Percentiles rank a stretch among this genome's conserved stretches.
Conservation (phyloP, 1,284 basidiomycete species). For the Omphalotus olearius region DNA sequence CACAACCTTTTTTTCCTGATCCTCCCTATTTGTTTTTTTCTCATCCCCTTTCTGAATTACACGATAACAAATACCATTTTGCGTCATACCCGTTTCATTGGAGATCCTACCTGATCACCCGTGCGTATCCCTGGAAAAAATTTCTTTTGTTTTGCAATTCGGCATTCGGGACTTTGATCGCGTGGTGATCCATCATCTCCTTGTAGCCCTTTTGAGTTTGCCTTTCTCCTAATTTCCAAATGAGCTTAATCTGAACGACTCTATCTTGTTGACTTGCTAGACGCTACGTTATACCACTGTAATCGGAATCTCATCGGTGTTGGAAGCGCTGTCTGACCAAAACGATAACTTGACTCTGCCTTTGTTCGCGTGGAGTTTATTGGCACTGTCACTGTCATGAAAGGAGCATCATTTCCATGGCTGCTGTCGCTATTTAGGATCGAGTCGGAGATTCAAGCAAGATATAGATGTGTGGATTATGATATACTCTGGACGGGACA, state of each 20-base stretch:
- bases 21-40: conserved; percentile 6
- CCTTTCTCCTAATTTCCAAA: not conserved
- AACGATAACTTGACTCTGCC: conserved; percentile 94
- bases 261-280: conserved; percentile 26
- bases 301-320: conserved; percentile 60
- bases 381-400: conserved; percentile 40
- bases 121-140: not conserved
- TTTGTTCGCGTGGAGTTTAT: conserved; percentile 83
- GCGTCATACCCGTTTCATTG: not conserved
- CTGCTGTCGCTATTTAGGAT: no score
- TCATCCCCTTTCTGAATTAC: not conserved
- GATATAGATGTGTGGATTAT: no score
- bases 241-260: not conserved
- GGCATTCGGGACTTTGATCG: not conserved
- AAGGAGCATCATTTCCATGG: not conserved
- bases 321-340: conserved; percentile 88
- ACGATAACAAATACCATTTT: conserved; percentile 6
- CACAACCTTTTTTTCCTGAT: no score
- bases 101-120: not conserved
- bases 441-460: no score
- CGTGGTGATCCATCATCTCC: not conserved
- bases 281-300: conserved; percentile 51
- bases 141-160: not conserved
- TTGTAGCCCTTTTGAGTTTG: not conserved
- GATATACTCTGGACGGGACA: no score